A percentile compares a stretch with the other conserved stretches of the same genome.
Evolutionary conservation across 2,329 filamentous ascomycete genomes (phyloP).

Genomic region (Podosphaera aphanis): DNA sequence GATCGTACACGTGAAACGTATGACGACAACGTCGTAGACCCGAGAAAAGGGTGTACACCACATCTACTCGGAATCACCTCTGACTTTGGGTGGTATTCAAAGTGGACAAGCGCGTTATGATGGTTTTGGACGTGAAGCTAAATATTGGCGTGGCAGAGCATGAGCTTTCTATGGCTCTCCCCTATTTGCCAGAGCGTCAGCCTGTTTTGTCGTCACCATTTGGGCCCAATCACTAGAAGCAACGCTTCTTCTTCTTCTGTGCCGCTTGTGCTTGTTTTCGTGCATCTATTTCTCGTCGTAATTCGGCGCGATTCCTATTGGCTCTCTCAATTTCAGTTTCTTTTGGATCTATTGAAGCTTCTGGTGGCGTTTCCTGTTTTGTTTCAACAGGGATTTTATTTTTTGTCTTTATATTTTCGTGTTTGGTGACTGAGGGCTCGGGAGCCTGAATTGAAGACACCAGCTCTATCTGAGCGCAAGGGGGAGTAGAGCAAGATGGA

Average conservation of each 20-base stretch:
- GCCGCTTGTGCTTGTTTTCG: slow-evolving; percentile 13
- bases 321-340: slow-evolving; percentile 15
- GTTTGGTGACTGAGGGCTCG: not conserved
- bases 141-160: too few species aligned
- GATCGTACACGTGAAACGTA: too few species aligned
- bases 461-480: not conserved
- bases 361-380: slow-evolving; percentile 5
- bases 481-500: not conserved
- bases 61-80: too few species aligned
- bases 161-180: too few species aligned
- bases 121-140: too few species aligned
- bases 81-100: too few species aligned
- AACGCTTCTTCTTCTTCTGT: slow-evolving; percentile 16
- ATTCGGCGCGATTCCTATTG: slow-evolving; percentile 11
- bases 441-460: not conserved
- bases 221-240: too few species aligned
- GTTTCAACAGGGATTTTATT: slow-evolving; percentile 5
- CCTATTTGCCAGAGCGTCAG: too few species aligned
- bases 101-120: too few species aligned
- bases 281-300: slow-evolving; percentile 13
- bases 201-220: too few species aligned
- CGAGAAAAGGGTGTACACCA: too few species aligned
- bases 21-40: too few species aligned
- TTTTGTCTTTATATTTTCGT: slow-evolving; percentile 1
- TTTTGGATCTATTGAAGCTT: slow-evolving; percentile 1